Percentiles rank a stretch among this genome's conserved stretches.
These are phyloP conservation scores for Solanum hybrid DNA, from an alignment of 305 asterid genomes.

Conservation along the genomic window DNA sequence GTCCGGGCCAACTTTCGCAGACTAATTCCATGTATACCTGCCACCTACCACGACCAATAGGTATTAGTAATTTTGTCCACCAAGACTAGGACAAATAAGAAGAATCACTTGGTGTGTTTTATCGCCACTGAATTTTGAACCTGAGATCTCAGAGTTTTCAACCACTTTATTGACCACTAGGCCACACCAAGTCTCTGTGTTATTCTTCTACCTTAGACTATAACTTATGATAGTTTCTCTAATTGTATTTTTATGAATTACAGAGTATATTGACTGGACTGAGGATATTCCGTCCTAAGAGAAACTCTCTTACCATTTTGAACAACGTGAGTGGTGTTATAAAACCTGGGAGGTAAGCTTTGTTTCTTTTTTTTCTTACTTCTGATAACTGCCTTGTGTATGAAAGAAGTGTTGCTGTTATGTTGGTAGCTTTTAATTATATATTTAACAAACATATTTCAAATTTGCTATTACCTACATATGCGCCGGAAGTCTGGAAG, in stretches of 20 bases:
- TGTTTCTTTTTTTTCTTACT: not conserved
- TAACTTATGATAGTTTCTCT: not conserved
- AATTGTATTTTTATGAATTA: not conserved
- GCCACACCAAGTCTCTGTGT: not conserved
- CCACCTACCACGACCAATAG: not conserved
- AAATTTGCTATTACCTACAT: not conserved
- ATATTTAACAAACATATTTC: not conserved
- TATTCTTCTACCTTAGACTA: not conserved
- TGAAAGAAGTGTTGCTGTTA: not conserved
- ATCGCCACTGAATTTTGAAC: not conserved
- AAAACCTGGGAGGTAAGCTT: constrained; percentile 59
- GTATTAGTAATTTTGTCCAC: not conserved
- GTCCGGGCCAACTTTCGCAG: not conserved
- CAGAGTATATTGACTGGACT: constrained; percentile 39
- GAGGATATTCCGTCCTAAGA: constrained; percentile 38
- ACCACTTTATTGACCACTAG: not conserved
- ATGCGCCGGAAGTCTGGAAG: not conserved
- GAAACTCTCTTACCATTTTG: constrained; percentile 47
- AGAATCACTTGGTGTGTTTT: not conserved
- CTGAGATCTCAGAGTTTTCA: not conserved
- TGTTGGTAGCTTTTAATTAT: not conserved
- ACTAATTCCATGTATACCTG: not conserved
- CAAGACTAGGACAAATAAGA: not conserved
- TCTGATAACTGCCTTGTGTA: not conserved
- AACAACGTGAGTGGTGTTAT: constrained; percentile 49